Evolutionary conservation across 208 protist genomes (phyloP).

Genomic region (Wallacemonas sp.): DNA sequence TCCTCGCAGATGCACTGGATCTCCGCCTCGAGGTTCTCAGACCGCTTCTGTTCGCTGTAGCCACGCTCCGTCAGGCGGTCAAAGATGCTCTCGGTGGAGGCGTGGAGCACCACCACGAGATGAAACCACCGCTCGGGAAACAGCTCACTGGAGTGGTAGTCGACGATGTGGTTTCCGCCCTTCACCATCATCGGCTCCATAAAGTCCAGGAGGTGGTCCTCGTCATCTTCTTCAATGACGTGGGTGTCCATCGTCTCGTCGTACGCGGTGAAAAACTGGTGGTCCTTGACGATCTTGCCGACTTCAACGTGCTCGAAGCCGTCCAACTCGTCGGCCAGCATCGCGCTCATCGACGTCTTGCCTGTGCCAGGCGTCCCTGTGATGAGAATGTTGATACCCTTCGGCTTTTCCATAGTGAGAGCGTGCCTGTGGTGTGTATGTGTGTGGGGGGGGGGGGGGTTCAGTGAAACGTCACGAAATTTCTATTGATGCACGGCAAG

Average conservation of each 20-base stretch:
- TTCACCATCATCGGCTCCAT: constrained; percentile 93
- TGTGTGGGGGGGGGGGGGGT: too few species aligned
- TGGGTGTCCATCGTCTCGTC: constrained; percentile 94
- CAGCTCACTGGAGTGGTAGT: constrained; percentile 96
- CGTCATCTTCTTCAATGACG: constrained; percentile 95
- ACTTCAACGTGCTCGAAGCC: constrained; percentile 89
- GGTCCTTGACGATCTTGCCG: constrained; percentile 90
- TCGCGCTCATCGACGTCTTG: constrained; percentile 93
- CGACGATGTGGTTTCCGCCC: constrained; percentile 92
- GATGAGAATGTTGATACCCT: constrained; percentile 90
- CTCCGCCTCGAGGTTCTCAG: constrained; percentile 98
- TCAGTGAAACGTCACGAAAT: too few species aligned
- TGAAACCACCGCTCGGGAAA: constrained; percentile 98
- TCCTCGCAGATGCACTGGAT: constrained; percentile 97
- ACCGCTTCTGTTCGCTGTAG: constrained; percentile 93
- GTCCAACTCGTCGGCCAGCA: constrained; percentile 69
- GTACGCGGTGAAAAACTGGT: constrained; percentile 90
- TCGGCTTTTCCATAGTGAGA: constrained; percentile 55
- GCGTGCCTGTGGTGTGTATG: too few species aligned
- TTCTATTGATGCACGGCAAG: too few species aligned
- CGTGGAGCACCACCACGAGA: constrained; percentile 95
- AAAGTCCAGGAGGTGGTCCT: constrained; percentile 92
- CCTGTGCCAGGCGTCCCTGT: constrained; percentile 97
- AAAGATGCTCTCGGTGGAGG: constrained; percentile 91
- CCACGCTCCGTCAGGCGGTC: constrained; percentile 88